Percentiles rank a stretch among this genome's conserved stretches.
Evolutionary conservation across 495 filamentous ascomycete species (phyloP).

Genomic region (Penicillium chermesinum): DNA sequence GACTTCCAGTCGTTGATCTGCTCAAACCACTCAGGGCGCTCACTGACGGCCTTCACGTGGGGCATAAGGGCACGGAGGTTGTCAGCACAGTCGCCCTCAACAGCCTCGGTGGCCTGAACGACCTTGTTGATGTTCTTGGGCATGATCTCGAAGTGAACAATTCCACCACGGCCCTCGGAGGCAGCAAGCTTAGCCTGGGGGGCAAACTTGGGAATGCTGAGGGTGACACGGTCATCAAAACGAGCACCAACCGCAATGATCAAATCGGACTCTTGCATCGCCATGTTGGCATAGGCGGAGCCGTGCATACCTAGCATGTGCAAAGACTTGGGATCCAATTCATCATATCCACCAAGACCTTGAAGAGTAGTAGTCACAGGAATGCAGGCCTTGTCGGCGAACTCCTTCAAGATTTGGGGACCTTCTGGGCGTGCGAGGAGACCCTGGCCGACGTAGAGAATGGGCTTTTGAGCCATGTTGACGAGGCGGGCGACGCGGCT

Average conservation of each 20-base stretch:
- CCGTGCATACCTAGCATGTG: constrained; percentile 67
- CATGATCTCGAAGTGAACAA: constrained; percentile 62
- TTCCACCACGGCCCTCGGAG: constrained; percentile 53
- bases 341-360: constrained; percentile 56
- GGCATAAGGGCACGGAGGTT: constrained; percentile 73
- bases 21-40: constrained; percentile 76
- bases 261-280: constrained; percentile 61
- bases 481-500: constrained; percentile 49
- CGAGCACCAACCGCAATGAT: constrained; percentile 60
- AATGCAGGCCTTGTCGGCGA: constrained; percentile 53
- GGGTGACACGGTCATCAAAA: constrained; percentile 60
- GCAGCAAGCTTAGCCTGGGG: constrained; percentile 53
- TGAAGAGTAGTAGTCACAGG: constrained; percentile 65
- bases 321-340: constrained; percentile 53
- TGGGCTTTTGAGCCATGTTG: constrained; percentile 54
- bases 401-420: constrained; percentile 49
- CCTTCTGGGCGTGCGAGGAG: constrained; percentile 49
- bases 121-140: constrained; percentile 65
- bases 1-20: constrained; percentile 88
- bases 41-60: constrained; percentile 53
- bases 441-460: constrained; percentile 60
- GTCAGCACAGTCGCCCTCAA: constrained; percentile 54
- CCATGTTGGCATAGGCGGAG: constrained; percentile 60
- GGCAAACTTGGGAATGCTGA: constrained; percentile 50
- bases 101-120: constrained; percentile 56